Percentiles rank a stretch among this genome's conserved stretches.
These are phyloP conservation scores for Leccinum disarticulatum DNA, from an alignment of 768 basidiomycete species.

Conservation along the genomic window DNA sequence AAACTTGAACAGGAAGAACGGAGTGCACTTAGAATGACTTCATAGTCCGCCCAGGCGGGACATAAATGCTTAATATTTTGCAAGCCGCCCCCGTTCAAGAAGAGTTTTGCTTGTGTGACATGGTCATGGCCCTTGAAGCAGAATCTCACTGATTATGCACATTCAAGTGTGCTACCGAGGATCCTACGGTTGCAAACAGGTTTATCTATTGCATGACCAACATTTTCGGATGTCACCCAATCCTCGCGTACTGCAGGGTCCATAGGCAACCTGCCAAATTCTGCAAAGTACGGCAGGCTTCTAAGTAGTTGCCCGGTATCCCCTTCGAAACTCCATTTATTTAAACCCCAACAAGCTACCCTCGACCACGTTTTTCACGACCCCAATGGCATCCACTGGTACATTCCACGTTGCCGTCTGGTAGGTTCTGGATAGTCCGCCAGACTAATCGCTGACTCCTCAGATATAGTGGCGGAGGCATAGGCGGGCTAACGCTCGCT, in stretches of 20 bases:
- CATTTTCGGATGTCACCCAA: not conserved
- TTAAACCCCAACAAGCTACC: not conserved
- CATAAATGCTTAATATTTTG: not conserved
- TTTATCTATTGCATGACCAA: not conserved
- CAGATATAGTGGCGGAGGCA: constrained; percentile 37
- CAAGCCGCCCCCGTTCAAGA: no score
- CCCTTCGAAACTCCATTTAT: not conserved
- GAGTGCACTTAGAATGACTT: not conserved
- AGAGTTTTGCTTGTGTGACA: no score
- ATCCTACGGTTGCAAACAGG: not conserved
- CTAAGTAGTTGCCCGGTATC: not conserved
- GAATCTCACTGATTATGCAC: not conserved
- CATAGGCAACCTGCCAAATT: not conserved
- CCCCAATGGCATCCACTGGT: not conserved
- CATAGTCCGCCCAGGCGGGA: not conserved
- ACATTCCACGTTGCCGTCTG: not conserved
- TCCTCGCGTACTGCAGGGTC: not conserved
- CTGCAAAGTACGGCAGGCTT: not conserved
- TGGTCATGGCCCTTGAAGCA: not conserved
- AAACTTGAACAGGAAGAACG: not conserved
- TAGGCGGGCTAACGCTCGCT: constrained; percentile 38
- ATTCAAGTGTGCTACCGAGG: not conserved
- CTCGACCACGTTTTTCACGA: not conserved
- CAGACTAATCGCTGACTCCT: not conserved
- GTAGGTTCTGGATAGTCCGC: not conserved